These are phyloP conservation scores for Verticillium dahliae DNA, from an alignment of 2,329 filamentous ascomycete species.

Conservation along the genomic window DNA sequence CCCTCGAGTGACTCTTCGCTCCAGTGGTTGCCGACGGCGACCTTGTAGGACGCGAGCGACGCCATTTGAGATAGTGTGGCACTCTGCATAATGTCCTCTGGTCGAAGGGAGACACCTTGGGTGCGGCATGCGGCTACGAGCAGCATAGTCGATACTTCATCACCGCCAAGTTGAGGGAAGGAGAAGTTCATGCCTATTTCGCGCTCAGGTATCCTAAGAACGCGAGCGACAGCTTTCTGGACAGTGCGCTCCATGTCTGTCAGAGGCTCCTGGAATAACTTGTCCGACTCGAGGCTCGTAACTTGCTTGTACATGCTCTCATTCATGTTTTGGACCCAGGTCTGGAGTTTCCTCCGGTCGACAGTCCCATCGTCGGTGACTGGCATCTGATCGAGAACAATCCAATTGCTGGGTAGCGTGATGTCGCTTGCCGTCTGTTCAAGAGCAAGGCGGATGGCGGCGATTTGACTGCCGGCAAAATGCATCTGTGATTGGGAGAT, in stretches of 20 bases:
- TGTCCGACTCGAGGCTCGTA: slow-evolving; percentile 32
- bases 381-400: slow-evolving; percentile 39
- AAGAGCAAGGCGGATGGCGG: slow-evolving; percentile 22
- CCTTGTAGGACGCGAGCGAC: slow-evolving; percentile 23
- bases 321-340: slow-evolving; percentile 48
- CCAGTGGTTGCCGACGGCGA: slow-evolving; percentile 20
- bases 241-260: slow-evolving; percentile 31
- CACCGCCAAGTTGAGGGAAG: slow-evolving; percentile 31
- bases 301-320: slow-evolving; percentile 38
- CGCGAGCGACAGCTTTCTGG: slow-evolving; percentile 28
- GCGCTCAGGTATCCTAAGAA: slow-evolving; percentile 26
- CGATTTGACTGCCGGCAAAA: slow-evolving; percentile 33
- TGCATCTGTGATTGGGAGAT: slow-evolving; percentile 29
- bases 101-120: slow-evolving; percentile 28
- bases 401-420: slow-evolving; percentile 38
- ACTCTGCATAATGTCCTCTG: slow-evolving; percentile 28
- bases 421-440: slow-evolving; percentile 20
- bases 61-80: slow-evolving; percentile 31
- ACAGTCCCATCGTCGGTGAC: slow-evolving; percentile 28
- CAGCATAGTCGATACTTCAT: slow-evolving; percentile 30
- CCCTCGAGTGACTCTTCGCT: slow-evolving; percentile 24
- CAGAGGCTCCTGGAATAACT: slow-evolving; percentile 24
- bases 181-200: slow-evolving; percentile 37
- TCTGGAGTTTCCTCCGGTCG: slow-evolving; percentile 39
- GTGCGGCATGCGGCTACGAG: slow-evolving; percentile 29